Evolutionary conservation across 768 basidiomycete genomes (phyloP), one percentile per base, ranked within the genome.

Genomic region (Podaxis sp.): DNA sequence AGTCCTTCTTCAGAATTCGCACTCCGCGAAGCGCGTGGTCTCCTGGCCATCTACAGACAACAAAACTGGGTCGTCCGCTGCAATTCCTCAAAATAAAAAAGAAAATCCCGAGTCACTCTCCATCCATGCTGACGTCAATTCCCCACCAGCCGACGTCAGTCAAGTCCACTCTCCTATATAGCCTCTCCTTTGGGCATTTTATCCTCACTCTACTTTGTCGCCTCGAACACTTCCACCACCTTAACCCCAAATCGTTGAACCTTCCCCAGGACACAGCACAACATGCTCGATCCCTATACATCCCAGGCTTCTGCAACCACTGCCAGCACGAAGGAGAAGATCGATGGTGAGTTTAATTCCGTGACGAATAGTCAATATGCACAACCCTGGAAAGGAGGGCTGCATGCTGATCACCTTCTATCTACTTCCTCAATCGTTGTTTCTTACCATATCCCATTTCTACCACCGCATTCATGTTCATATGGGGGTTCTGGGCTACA

Each of bases 261-360:
- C 35, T 9, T 36, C 32, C n/a, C 23, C 47, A 21, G 51, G 13
- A 38, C 40, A 55, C 46, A 59, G 62, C 66, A 68, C 46, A 61
- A 69, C 55, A 59, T 68, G 38, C 85, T 92, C 65, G 92, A 94
- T 73, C 88, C 91, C 5, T 93, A 89, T 76, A 83, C 86, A 65
- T 74, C 80, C 57, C 76, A 84, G 55, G 85, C 88, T 14, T 82
- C 89, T 65, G 86, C 83, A 68, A 77, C 79, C 56, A 70, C 79
- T 62, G 73, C 82, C 50, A 77, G 83, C 4, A 78, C 83, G 10
- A 79, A 84, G 66, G 82, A 90, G 67, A 92, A 88, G 72, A 86
- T 91, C 37, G 69, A 78, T 57, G 87, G 88, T 83, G 56, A n/a
- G 70, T 60, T 32, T 27, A 36, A n/a, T 54, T 53, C 21, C 27